These are phyloP conservation scores for Pyrenophora teres DNA, from an alignment of 2,329 filamentous ascomycete genomes.

Conservation along the genomic window DNA sequence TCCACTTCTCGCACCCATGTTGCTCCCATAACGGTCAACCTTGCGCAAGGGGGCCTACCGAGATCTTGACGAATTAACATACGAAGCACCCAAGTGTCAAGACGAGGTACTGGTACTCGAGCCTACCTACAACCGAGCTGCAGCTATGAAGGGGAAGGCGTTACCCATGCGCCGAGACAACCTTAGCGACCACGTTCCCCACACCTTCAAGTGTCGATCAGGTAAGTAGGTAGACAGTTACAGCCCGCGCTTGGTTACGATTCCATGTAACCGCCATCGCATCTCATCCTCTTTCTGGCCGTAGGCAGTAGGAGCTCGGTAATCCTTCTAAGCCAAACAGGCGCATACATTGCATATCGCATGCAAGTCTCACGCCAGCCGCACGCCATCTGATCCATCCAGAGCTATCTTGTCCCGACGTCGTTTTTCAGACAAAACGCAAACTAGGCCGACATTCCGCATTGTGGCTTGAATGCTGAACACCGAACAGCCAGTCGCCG, in stretches of 20 bases:
- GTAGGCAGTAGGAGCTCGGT: slow-evolving; percentile 21
- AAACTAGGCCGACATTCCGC: slow-evolving; percentile 19
- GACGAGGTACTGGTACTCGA: slow-evolving; percentile 25
- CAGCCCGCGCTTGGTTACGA: slow-evolving; percentile 18
- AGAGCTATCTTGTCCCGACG: slow-evolving; percentile 4
- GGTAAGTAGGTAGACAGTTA: slow-evolving; percentile 23
- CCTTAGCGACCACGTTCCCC: slow-evolving; percentile 35
- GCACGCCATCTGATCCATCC: slow-evolving; percentile 17
- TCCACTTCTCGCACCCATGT: slow-evolving; percentile 25
- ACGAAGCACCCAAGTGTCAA: slow-evolving; percentile 16
- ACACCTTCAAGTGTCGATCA: slow-evolving; percentile 38
- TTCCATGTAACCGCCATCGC: slow-evolving; percentile 22
- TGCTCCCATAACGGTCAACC: slow-evolving; percentile 20
- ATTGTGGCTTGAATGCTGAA: slow-evolving; percentile 13
- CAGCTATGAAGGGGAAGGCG: slow-evolving; percentile 12
- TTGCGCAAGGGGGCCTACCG: slow-evolving; percentile 16
- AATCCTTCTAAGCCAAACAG: slow-evolving; percentile 10
- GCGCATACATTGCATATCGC: slow-evolving; percentile 22
- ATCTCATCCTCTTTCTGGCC: slow-evolving; percentile 20
- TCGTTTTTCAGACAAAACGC: slow-evolving; percentile 15
- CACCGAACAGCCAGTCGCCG: slow-evolving; percentile 13
- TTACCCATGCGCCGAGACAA: slow-evolving; percentile 24
- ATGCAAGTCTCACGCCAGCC: slow-evolving; percentile 30
- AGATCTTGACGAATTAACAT: slow-evolving; percentile 30
- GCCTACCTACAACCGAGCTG: slow-evolving; percentile 20